Percentiles rank a stretch among this genome's conserved stretches.
Conservation (phyloP, 169 alveolate genomes). For the Cardiosporidium cionae region DNA sequence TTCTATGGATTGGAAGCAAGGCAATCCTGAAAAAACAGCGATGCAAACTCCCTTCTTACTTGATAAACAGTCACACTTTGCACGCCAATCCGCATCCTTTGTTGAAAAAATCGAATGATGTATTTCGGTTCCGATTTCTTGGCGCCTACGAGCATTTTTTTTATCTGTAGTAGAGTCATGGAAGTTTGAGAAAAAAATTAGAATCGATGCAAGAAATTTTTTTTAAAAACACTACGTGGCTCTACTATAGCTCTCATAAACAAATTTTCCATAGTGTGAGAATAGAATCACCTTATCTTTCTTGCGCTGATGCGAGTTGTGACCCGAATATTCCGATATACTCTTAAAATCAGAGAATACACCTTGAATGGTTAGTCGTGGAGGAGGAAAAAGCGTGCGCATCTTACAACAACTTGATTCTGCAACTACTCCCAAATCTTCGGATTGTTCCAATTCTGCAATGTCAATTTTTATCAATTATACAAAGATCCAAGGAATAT, state of each 20-base stretch:
- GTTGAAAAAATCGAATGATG: conserved; percentile 87
- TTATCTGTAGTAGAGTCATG: conserved; percentile 47
- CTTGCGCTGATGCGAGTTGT: conserved; percentile 52
- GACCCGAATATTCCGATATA: conserved; percentile 53
- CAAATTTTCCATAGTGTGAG: no score
- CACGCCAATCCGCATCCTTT: conserved; percentile 90
- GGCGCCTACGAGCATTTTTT: conserved; percentile 78
- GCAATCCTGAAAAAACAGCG: no score
- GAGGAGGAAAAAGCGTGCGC: conserved; percentile 64
- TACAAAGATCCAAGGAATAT: background rate
- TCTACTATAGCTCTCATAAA: no score
- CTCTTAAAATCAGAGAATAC: conserved; percentile 49
- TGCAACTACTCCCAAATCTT: conserved; percentile 87
- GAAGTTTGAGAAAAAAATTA: no score
- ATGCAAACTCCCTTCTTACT: no score
- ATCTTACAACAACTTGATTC: conserved; percentile 55
- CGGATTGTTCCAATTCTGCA: conserved; percentile 62
- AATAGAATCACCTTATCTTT: conserved; percentile 37
- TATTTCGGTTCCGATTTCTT: conserved; percentile 85
- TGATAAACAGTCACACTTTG: conserved; percentile 85
- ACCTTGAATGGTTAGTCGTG: conserved; percentile 65
- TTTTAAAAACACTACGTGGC: no score
- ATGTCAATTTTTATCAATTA: background rate
- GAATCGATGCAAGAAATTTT: no score
- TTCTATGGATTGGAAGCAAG: no score